Conservation (phyloP, 768 basidiomycete species). For the Suillus spraguei region DNA sequence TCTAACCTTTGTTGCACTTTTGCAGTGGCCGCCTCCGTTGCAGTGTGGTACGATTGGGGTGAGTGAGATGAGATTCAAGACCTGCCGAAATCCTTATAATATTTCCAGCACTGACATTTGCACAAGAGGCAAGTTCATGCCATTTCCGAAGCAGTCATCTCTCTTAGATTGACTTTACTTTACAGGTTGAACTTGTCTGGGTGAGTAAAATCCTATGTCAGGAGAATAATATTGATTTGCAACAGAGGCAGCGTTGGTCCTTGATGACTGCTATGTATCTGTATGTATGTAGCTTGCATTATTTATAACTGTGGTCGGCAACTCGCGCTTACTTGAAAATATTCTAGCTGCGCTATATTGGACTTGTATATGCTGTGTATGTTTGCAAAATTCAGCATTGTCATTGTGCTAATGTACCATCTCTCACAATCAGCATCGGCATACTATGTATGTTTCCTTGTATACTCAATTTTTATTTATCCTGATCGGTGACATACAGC, state of each 20-base stretch:
- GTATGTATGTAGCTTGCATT: not conserved
- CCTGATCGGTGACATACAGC: too few relatives aligned
- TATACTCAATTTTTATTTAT: not conserved
- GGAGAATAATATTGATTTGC: not conserved
- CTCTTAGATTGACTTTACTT: not conserved
- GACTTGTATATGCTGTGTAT: not conserved
- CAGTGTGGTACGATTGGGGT: constrained; percentile 1
- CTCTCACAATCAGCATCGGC: not conserved
- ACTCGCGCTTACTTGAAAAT: not conserved
- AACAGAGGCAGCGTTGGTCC: constrained; percentile 1
- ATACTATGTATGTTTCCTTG: not conserved
- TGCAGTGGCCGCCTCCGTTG: not conserved
- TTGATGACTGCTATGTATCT: not conserved
- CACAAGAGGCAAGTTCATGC: not conserved
- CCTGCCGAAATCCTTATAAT: not conserved
- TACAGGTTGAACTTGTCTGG: not conserved
- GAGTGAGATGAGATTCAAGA: not conserved
- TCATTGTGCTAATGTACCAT: not conserved
- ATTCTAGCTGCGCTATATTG: not conserved
- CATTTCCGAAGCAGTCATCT: not conserved
- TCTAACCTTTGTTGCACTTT: not conserved
- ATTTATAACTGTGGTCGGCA: not conserved
- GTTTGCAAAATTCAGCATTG: not conserved
- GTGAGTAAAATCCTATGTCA: not conserved
- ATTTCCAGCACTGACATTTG: not conserved